Conservation (phyloP, 148 eudicot genomes). For the Bassia scoparia region DNA sequence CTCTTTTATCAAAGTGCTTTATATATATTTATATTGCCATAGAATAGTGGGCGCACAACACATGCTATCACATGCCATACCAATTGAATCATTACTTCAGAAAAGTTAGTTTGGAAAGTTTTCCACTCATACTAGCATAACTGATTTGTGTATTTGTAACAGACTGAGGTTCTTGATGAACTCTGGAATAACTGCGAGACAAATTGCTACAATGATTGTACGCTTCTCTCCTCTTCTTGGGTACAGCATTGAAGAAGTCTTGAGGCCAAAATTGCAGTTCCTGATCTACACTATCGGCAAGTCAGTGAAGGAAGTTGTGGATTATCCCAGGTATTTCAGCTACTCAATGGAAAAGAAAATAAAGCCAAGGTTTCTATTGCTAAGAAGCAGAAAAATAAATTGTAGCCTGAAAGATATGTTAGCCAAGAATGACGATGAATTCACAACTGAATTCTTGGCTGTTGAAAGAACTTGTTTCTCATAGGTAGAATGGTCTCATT, state of each 20-base stretch:
- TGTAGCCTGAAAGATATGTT: slow-evolving; percentile 75
- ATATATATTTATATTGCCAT: too few relatives aligned
- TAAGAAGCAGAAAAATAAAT: slow-evolving; percentile 41
- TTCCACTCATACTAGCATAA: not conserved
- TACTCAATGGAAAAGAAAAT: slow-evolving; percentile 87
- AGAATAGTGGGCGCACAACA: too few relatives aligned
- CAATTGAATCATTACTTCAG: too few relatives aligned
- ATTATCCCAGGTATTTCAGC: slow-evolving; percentile 87
- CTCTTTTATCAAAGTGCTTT: not conserved
- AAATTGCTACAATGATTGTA: slow-evolving; percentile 63
- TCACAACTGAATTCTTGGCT: slow-evolving; percentile 52
- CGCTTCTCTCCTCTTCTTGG: slow-evolving; percentile 79
- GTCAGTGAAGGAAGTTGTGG: slow-evolving; percentile 55
- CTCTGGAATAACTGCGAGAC: slow-evolving; percentile 49
- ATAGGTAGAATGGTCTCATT: not conserved
- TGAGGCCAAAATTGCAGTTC: slow-evolving; percentile 72
- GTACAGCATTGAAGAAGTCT: slow-evolving; percentile 61
- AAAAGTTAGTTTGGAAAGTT: not conserved
- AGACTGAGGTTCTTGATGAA: slow-evolving; percentile 61
- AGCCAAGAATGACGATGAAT: slow-evolving; percentile 82
- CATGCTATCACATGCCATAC: too few relatives aligned
- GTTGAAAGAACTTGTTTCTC: slow-evolving; percentile 22
- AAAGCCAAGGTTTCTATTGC: slow-evolving; percentile 60
- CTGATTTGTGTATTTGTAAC: slow-evolving; percentile 7
- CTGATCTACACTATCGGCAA: slow-evolving; percentile 59